A percentile compares a stretch with the other conserved stretches of the same genome.
Conservation (phyloP, 2,329 filamentous ascomycete genomes). For the Diaporthe aspalathi region DNA sequence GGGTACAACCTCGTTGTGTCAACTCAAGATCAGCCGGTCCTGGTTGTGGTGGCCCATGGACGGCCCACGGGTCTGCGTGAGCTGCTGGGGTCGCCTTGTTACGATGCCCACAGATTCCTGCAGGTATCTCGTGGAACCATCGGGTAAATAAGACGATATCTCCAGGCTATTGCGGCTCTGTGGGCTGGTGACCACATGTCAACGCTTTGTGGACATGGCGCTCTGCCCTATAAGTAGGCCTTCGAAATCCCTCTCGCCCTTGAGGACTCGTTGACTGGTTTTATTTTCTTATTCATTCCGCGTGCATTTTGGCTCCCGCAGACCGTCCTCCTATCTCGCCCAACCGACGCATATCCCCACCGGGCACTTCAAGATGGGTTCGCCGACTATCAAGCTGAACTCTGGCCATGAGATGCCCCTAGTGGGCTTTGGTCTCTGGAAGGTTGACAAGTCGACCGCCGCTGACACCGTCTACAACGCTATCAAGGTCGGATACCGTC, state of each 20-base stretch:
- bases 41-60: background rate
- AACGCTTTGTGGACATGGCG: background rate
- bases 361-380: constrained; percentile 24
- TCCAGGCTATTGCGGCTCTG: constrained; percentile 15
- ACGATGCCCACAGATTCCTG: constrained; percentile 31
- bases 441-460: constrained; percentile 78
- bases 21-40: constrained; percentile 30
- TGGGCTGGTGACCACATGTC: constrained; percentile 28
- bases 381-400: constrained; percentile 67
- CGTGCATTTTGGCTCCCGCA: background rate
- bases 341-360: background rate
- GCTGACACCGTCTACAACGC: constrained; percentile 83
- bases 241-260: background rate
- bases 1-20: background rate
- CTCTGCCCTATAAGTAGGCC: constrained; percentile 30
- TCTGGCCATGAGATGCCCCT: constrained; percentile 78
- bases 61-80: background rate
- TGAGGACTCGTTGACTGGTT: background rate
- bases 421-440: constrained; percentile 85
- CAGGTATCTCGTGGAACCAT: constrained; percentile 32
- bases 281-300: background rate
- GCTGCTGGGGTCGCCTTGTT: constrained; percentile 31
- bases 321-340: background rate
- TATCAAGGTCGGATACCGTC: constrained; percentile 71
- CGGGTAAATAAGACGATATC: constrained; percentile 34